These are phyloP conservation scores for Boletales sp. DNA, from an alignment of 768 basidiomycete genomes.

Conservation along the genomic window DNA sequence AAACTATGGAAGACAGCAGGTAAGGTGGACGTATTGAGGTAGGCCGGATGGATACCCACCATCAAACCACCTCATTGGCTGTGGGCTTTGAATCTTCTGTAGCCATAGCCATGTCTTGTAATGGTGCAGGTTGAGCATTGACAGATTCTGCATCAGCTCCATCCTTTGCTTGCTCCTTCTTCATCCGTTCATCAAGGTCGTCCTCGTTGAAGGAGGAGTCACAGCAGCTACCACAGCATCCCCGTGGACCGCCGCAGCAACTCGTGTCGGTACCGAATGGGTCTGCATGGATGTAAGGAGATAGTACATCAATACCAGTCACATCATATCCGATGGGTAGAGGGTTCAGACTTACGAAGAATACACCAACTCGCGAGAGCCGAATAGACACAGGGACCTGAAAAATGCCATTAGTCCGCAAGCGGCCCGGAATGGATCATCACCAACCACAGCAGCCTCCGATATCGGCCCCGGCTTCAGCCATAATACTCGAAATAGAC, in stretches of 20 bases:
- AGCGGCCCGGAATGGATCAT: neutral
- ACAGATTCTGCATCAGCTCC: constrained; percentile 8
- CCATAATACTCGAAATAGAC: constrained; percentile 10
- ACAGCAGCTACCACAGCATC: constrained; percentile 28
- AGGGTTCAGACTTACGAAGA: constrained; percentile 16
- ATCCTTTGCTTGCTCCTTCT: constrained; percentile 18
- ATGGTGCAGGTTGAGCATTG: constrained; percentile 21
- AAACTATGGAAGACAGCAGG: neutral
- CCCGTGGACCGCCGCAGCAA: constrained; percentile 26
- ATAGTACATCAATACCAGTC: neutral
- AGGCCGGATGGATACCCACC: neutral
- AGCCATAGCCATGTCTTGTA: constrained; percentile 15
- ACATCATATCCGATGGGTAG: neutral
- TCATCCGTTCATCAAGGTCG: constrained; percentile 28
- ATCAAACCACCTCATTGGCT: neutral
- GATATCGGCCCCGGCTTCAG: constrained; percentile 5
- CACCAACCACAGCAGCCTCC: constrained; percentile 24
- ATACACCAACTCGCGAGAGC: constrained; percentile 23
- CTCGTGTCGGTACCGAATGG: constrained; percentile 17
- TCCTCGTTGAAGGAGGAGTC: constrained; percentile 28
- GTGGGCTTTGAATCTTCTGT: constrained; percentile 1
- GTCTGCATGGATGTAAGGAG: constrained; percentile 6
- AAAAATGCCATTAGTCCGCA: neutral
- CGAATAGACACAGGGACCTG: constrained; percentile 14
- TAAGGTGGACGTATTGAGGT: neutral